phyloP scores from a whole-genome alignment of 495 filamentous ascomycete species.

The Aspergillus campestris region DNA sequence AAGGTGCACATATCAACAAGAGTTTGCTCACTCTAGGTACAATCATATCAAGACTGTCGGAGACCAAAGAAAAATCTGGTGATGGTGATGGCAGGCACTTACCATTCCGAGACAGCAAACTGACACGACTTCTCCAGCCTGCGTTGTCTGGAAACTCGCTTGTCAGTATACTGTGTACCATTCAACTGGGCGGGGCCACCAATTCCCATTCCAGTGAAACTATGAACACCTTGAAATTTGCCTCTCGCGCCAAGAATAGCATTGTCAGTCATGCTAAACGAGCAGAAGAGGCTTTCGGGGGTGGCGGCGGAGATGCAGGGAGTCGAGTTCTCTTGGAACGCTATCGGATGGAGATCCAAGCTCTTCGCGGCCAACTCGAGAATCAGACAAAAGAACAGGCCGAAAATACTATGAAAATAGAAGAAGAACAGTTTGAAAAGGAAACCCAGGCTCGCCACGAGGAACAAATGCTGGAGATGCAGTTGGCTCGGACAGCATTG shows the following conservation, averaged over 20 bases:
- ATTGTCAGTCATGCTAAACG: conserved; percentile 96
- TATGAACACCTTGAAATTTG: conserved; percentile 93
- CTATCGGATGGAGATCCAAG: conserved; percentile 88
- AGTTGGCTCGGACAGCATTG: conserved; percentile 86
- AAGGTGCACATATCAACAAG: conserved; percentile 98
- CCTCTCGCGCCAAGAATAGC: conserved; percentile 91
- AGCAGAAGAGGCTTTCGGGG: conserved; percentile 78
- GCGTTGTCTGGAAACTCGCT: conserved; percentile 90
- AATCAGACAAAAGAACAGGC: conserved; percentile 61
- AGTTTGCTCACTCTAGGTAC: conserved; percentile 91
- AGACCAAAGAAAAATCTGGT: conserved; percentile 74
- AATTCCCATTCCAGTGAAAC: conserved; percentile 75
- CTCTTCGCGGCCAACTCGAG: conserved; percentile 75
- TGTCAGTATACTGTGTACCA: conserved; percentile 93
- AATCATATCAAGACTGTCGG: conserved; percentile 81
- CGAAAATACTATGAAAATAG: conserved; percentile 57
- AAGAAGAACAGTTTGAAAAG: conserved; percentile 67
- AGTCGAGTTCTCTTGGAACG: conserved; percentile 84
- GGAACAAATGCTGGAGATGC: conserved; percentile 97
- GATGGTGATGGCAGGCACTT: conserved; percentile 85
- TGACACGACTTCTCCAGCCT: conserved; percentile 86
- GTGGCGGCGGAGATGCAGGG: conserved; percentile 63
- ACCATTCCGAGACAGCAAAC: conserved; percentile 93
- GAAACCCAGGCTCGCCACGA: conserved; percentile 81
- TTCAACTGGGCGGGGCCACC: conserved; percentile 64